Conservation (phyloP, 148 eudicot genomes). For the Rhododendron simsii region DNA sequence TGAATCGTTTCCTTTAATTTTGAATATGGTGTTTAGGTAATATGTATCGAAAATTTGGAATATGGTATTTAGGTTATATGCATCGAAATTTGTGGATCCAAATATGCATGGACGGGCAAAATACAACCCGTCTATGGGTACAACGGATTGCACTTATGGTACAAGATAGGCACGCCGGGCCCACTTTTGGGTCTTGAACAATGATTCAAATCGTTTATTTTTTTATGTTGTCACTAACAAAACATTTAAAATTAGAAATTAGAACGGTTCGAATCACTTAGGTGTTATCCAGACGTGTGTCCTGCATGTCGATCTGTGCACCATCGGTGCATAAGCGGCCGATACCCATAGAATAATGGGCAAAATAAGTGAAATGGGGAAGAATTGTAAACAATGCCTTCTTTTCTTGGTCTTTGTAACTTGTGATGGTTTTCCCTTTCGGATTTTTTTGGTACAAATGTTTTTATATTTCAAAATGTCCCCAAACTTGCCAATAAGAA, state of each 20-base stretch:
- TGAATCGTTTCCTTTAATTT: background rate
- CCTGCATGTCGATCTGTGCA: background rate
- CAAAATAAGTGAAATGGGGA: background rate
- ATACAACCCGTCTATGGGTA: too few relatives aligned
- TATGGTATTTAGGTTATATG: too few relatives aligned
- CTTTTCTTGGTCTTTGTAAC: background rate
- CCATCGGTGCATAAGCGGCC: background rate
- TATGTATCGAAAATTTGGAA: too few relatives aligned
- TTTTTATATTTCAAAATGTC: background rate
- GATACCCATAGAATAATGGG: background rate
- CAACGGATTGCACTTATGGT: too few relatives aligned
- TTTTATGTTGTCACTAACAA: too few relatives aligned
- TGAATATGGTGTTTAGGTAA: background rate
- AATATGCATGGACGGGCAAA: too few relatives aligned
- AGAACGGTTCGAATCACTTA: too few relatives aligned
- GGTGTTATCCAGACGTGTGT: background rate
- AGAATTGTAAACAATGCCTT: background rate
- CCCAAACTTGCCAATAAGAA: background rate
- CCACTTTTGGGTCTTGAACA: too few relatives aligned
- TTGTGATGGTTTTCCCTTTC: background rate
- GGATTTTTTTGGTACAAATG: background rate
- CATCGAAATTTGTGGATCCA: too few relatives aligned
- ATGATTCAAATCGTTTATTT: too few relatives aligned
- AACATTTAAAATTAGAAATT: too few relatives aligned
- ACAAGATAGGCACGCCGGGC: too few relatives aligned